These are phyloP conservation scores for Pseudogymnoascus sp. DNA, from an alignment of 2,329 filamentous ascomycete species.

Conservation along the genomic window DNA sequence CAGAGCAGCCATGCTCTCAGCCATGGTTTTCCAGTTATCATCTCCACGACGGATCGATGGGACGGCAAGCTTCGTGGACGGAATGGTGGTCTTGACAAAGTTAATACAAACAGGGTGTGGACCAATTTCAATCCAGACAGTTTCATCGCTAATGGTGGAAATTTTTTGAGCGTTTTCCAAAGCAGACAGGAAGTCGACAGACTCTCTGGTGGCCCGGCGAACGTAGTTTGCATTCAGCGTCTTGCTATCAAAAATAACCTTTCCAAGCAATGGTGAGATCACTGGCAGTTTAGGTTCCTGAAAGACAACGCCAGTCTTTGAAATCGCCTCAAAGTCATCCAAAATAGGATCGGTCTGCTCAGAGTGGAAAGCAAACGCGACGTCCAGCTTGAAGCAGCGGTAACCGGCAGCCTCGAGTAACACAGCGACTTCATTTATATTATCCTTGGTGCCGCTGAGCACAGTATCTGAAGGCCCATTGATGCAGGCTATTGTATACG, in stretches of 20 bases:
- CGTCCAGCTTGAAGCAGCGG: slow-evolving; percentile 51
- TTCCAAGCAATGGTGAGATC: slow-evolving; percentile 57
- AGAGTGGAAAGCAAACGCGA: slow-evolving; percentile 59
- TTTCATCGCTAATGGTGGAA: slow-evolving; percentile 55
- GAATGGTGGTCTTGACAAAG: slow-evolving; percentile 57
- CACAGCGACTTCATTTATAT: slow-evolving; percentile 42
- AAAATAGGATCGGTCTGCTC: slow-evolving; percentile 54
- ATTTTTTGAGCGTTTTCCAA: slow-evolving; percentile 49
- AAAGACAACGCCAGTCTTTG: slow-evolving; percentile 43
- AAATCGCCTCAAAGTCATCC: slow-evolving; percentile 46
- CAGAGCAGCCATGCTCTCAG: slow-evolving; percentile 50
- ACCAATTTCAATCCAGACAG: slow-evolving; percentile 62
- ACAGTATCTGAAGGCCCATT: slow-evolving; percentile 70
- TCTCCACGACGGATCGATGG: slow-evolving; percentile 47
- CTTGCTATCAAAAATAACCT: slow-evolving; percentile 48
- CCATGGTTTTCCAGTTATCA: slow-evolving; percentile 48
- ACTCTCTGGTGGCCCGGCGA: slow-evolving; percentile 54
- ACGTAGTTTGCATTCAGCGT: slow-evolving; percentile 54
- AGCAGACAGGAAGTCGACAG: slow-evolving; percentile 59
- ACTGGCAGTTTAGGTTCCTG: slow-evolving; percentile 48
- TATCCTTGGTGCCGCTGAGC: slow-evolving; percentile 48
- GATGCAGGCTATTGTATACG: slow-evolving; percentile 51
- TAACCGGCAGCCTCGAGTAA: slow-evolving; percentile 42
- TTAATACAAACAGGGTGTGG: slow-evolving; percentile 59
- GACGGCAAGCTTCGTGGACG: slow-evolving; percentile 34